These are phyloP conservation scores for Cercospora beticola DNA, from an alignment of 2,329 filamentous ascomycete genomes.

Conservation along the genomic window DNA sequence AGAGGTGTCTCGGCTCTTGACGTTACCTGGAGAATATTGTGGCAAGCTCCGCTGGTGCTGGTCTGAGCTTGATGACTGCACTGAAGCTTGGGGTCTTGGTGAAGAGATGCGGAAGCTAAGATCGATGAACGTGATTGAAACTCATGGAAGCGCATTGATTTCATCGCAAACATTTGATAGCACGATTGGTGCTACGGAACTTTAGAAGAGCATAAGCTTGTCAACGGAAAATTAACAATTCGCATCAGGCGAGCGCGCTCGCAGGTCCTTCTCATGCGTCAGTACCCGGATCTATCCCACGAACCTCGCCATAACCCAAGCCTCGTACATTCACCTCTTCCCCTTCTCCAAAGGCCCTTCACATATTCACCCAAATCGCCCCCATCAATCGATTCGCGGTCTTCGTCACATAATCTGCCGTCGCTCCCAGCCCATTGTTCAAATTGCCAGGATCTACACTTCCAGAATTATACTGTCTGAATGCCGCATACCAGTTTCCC, in stretches of 20 bases:
- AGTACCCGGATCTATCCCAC: not conserved
- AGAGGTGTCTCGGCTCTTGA: not conserved
- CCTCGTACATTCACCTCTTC: not conserved
- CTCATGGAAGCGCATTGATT: not conserved
- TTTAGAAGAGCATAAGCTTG: not conserved
- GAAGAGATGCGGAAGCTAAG: not conserved
- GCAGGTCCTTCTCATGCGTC: not conserved
- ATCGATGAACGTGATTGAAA: not conserved
- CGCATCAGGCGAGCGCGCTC: not conserved
- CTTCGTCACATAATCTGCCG: slow-evolving; percentile 54
- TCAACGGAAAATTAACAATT: not conserved
- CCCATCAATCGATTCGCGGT: slow-evolving; percentile 52
- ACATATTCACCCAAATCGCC: slow-evolving; percentile 1
- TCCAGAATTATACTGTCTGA: slow-evolving; percentile 46
- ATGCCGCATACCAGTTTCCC: slow-evolving; percentile 43
- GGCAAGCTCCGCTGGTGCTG: not conserved
- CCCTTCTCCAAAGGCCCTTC: not conserved
- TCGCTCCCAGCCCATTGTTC: slow-evolving; percentile 47
- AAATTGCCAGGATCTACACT: slow-evolving; percentile 8
- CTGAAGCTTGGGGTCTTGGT: not conserved
- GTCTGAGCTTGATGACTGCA: not conserved
- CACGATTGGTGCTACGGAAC: not conserved
- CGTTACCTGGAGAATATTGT: not conserved
- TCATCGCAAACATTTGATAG: not conserved
- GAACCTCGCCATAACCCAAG: not conserved